Percentiles rank a stretch among this genome's conserved stretches.
Conservation (phyloP, 179 eudicot genomes). For the Pouteria campechiana region DNA sequence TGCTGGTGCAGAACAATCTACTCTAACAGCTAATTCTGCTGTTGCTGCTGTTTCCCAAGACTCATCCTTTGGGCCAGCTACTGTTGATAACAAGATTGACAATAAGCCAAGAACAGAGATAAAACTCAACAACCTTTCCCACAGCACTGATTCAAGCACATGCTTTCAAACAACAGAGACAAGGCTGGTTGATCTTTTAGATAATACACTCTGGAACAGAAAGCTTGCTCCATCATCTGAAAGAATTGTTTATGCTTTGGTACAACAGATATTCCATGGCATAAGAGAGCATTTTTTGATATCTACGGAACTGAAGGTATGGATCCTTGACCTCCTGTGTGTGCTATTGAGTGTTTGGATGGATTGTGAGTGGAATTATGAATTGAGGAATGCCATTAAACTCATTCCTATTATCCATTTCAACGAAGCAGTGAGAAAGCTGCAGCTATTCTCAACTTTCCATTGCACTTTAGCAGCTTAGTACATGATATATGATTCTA, state of each 20-base stretch:
- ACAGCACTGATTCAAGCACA: slow-evolving; percentile 44
- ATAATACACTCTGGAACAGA: slow-evolving; percentile 93
- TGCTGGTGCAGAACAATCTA: slow-evolving; percentile 65
- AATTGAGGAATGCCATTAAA: no score
- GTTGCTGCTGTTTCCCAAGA: slow-evolving; percentile 39
- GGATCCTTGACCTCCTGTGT: no score
- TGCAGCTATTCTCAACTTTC: no score
- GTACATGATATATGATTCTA: no score
- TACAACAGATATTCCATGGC: slow-evolving; percentile 96
- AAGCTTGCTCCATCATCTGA: slow-evolving; percentile 98
- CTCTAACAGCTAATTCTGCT: slow-evolving; percentile 20
- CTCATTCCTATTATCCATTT: no score
- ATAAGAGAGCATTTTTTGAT: slow-evolving; percentile 94
- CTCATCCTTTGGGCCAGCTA: slow-evolving; percentile 21
- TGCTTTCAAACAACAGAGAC: slow-evolving; percentile 67
- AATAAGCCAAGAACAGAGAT: slow-evolving; percentile 38
- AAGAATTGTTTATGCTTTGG: slow-evolving; percentile 92
- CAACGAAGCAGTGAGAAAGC: no score
- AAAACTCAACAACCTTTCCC: slow-evolving; percentile 49
- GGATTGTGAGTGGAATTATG: no score
- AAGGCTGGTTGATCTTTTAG: slow-evolving; percentile 89
- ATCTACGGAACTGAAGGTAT: slow-evolving; percentile 86
- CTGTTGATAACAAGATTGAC: slow-evolving; percentile 57
- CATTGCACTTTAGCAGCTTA: no score
- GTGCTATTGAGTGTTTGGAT: no score